Evolutionary conservation across 768 basidiomycete genomes (phyloP).

Genomic region (Mycena floridula): DNA sequence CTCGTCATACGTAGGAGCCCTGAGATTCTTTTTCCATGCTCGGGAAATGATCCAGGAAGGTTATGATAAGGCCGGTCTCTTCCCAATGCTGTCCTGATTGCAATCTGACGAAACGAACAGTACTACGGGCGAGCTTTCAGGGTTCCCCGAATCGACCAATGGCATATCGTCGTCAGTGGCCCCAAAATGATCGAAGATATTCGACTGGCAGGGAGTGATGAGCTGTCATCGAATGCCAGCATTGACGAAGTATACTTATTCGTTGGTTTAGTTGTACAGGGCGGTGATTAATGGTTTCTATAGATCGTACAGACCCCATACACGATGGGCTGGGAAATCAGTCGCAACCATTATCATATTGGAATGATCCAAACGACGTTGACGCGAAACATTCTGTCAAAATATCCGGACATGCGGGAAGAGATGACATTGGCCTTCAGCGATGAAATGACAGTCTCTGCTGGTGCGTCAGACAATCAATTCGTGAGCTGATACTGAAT

Average conservation of each 20-base stretch:
- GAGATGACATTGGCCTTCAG: conserved; percentile 5
- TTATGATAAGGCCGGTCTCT: conserved; percentile 2
- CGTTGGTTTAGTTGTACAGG: background rate
- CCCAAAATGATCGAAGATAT: conserved; percentile 25
- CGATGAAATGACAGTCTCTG: conserved; percentile 4
- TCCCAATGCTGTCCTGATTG: background rate
- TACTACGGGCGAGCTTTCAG: conserved; percentile 12
- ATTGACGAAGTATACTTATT: too few species aligned
- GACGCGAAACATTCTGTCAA: conserved; percentile 3
- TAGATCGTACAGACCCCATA: conserved; percentile 5
- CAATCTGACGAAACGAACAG: conserved; percentile 1
- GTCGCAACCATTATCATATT: conserved; percentile 2
- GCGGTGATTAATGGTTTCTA: background rate
- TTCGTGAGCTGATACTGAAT: too few species aligned
- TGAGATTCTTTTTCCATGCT: background rate
- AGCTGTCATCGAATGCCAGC: too few species aligned
- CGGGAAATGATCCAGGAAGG: conserved; percentile 7
- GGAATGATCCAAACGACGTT: conserved; percentile 2
- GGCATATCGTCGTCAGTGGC: conserved; percentile 25
- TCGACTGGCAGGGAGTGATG: conserved; percentile 22
- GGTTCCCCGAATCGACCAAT: conserved; percentile 17
- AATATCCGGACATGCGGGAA: conserved; percentile 5
- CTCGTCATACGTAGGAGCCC: conserved; percentile 1
- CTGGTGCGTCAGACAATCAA: too few species aligned
- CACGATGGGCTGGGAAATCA: conserved; percentile 1